These are phyloP conservation scores for Macroventuria anomochaeta DNA, from an alignment of 2,329 filamentous ascomycete genomes.

Conservation along the genomic window DNA sequence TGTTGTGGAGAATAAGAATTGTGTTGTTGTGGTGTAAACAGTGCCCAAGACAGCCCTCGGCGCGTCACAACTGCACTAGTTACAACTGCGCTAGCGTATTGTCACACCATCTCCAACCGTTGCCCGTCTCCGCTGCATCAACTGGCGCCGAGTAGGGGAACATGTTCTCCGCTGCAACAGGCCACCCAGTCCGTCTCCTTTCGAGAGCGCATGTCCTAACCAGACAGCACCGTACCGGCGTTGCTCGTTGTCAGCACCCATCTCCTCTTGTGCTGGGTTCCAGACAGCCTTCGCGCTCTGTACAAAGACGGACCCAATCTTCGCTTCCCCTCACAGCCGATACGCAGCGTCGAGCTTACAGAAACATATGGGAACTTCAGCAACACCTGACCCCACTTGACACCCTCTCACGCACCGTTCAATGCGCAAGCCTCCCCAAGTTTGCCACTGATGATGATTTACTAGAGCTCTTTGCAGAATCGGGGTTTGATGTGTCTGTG, in stretches of 20 bases:
- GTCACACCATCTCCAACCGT: too few species aligned
- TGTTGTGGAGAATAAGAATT: neutral
- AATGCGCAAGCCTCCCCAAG: neutral
- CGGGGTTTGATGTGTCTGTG: neutral
- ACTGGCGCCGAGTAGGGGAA: too few species aligned
- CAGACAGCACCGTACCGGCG: neutral
- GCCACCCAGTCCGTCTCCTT: too few species aligned
- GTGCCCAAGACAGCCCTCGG: neutral
- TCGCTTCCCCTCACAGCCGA: neutral
- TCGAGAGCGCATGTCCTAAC: neutral
- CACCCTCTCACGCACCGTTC: neutral
- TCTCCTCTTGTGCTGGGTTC: too few species aligned
- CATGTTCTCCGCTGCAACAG: neutral
- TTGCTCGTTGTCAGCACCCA: neutral
- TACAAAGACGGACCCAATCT: too few species aligned
- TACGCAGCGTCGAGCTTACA: neutral
- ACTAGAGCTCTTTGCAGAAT: neutral
- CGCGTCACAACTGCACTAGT: constrained; percentile 3
- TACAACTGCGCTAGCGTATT: neutral
- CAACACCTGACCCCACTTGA: neutral
- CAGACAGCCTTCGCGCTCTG: too few species aligned
- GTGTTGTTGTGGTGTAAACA: constrained; percentile 7
- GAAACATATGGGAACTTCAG: neutral
- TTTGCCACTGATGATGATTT: neutral
- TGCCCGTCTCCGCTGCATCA: too few species aligned